Base-by-base conservation (phyloP, 495 filamentous ascomycete species). In the Wilcoxina mikolae region DNA sequence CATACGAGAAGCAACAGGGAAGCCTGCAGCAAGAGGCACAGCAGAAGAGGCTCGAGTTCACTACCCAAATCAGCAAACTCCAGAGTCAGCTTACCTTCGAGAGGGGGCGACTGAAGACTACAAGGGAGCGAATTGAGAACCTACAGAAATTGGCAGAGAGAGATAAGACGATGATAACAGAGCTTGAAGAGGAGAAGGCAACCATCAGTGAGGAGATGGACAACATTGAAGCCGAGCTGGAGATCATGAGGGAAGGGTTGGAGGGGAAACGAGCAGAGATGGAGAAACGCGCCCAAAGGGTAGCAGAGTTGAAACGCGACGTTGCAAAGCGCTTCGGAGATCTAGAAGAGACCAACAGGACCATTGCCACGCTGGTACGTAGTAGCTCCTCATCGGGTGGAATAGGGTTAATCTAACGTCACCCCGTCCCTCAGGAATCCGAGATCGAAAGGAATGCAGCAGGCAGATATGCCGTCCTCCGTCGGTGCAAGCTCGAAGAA, bases 1-100 rank as follows among this genome's bases (percentile, higher is more conserved):
- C 83, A 31, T 99, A 96, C 62, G 87, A 95, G 67, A 82, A 81
- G 4, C 88, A 93, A 55, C 91, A 96, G 66, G 91, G 91, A 29
- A 85, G 81, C 12, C 65, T 90, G 46, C 88, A 96, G 61, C 84
- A 94, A 67, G 88, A 96, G 61, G 82, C 80, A 35, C 79, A 82
- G 2, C 80, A 88, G 67, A 91, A 88, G 70, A 85, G 84, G 53
- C 78, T 86, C 22, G 82, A 87, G 55, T 96, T 94, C 60, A 82
- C 78, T 24, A 78, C 80, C 12, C 91, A 96, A 65, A 90, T 81
- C 68, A 82, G 80, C 56, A 78, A 77, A 45, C 75, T 99, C 31
- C 75, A 90, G 62, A 87, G 80, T 63, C 81, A 82, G 58, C 71
- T 94, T 41, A 78, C 71, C 51, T 95, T 87, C 68, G 85, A 93